phyloP scores from a whole-genome alignment of 192 early-diverging fungal genomes.

The Umbelopsis sp. region DNA sequence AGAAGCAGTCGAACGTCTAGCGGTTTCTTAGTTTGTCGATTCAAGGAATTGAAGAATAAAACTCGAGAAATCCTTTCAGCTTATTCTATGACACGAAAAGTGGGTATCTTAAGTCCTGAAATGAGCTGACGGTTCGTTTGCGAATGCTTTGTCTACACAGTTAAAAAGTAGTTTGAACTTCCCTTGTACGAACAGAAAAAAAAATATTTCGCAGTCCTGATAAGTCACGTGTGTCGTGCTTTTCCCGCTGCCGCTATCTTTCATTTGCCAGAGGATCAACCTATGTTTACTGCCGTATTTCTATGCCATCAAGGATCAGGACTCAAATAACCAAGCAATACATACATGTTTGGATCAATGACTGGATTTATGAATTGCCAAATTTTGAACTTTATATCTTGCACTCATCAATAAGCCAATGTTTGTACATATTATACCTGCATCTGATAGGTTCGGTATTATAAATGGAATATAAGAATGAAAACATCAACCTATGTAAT shows the following conservation, averaged over 20 bases:
- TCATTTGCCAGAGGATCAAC: no score
- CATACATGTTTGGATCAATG: no score
- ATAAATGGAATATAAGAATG: no score
- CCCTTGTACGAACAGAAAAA: not conserved
- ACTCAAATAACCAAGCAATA: no score
- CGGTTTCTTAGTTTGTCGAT: conserved; percentile 11
- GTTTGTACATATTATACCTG: no score
- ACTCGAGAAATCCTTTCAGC: not conserved
- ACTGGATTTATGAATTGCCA: no score
- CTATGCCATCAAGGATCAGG: no score
- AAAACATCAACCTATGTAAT: no score
- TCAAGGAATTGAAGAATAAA: conserved; percentile 1
- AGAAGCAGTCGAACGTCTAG: conserved; percentile 6
- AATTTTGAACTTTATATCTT: no score
- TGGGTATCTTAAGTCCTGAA: conserved; percentile 21
- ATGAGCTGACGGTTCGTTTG: conserved; percentile 13
- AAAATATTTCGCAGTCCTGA: conserved; percentile 20
- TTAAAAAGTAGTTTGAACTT: not conserved
- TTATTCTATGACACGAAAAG: conserved; percentile 15
- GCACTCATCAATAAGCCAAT: not conserved
- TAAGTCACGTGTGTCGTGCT: not conserved
- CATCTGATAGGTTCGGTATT: no score
- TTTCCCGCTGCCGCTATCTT: no score
- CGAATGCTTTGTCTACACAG: conserved; percentile 10
- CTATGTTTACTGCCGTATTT: no score